Evolutionary conservation across 306 rosid species (phyloP), one percentile per base, ranked within the genome.

Genomic region (Acacia confusa): DNA sequence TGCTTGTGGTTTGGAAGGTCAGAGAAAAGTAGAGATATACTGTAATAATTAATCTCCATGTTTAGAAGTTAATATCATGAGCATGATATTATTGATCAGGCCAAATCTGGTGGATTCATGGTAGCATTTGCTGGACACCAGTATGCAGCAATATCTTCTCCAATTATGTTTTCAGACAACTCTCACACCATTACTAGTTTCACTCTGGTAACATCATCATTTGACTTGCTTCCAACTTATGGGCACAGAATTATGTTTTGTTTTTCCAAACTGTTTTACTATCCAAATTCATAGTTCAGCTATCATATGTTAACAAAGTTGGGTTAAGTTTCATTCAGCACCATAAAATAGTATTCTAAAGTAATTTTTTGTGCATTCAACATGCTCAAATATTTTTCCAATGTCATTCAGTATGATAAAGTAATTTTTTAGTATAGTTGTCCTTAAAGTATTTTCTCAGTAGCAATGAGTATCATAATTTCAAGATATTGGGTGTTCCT

Each of bases 101-200:
- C 11, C 4, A 10, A 11, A 44, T 44, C 72, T 22, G 94, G 88
- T 74, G 93, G 88, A 16, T 87, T 81, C 65, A 95, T 93, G 99
- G 98, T 95, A 27, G 97, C 99, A 41, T 95, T 93, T 88, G 97
- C 98, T 7, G 98, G 99, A 74, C 82, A 80, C 53, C 91, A 95
- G 79, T 92, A 93, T 83, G 99, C 99, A 63, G 99, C 97, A 80
- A 93, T 97, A 82, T 93, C 99, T 65, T 79, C 45, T 43, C 97
- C 99, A 22, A 50, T 84, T 64, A 78, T 95, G 86, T 80, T 95
- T 77, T 88, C 88, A 9, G 98, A 93, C 81, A 67, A 68, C 52
- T 77, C 69, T 70, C 57, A 93, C 88, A 86, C 85, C 44, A 90
- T 93, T 52, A 93, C 89, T 34, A 93, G 94, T 86, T 90, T 95